Evolutionary conservation across 1,284 basidiomycete genomes (phyloP).

Genomic region (Irpex sp.): DNA sequence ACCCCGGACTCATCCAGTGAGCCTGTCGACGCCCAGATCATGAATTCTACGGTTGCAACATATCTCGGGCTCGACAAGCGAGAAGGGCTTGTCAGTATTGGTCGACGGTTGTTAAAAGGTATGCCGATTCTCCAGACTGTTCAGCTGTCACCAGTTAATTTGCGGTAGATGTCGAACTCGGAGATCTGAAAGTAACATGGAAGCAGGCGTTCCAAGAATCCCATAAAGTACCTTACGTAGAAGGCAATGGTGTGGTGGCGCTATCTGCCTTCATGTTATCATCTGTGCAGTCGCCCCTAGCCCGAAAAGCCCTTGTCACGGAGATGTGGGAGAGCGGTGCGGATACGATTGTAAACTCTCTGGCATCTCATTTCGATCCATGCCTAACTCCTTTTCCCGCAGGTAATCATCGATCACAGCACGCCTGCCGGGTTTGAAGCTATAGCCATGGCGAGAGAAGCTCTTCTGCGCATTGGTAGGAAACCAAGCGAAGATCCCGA

Average conservation of each 20-base stretch:
- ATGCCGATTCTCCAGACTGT: not conserved
- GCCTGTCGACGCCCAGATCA: constrained; percentile 35
- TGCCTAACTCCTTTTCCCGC: constrained; percentile 10
- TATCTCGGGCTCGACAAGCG: constrained; percentile 74
- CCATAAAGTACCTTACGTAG: constrained; percentile 32
- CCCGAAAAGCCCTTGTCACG: constrained; percentile 68
- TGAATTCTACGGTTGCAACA: constrained; percentile 48
- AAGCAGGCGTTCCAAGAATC: constrained; percentile 51
- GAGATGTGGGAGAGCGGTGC: constrained; percentile 92
- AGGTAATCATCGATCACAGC: constrained; percentile 88
- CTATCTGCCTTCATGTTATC: constrained; percentile 86
- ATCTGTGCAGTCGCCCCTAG: constrained; percentile 57
- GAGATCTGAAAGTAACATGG: constrained; percentile 46
- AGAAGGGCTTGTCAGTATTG: constrained; percentile 62
- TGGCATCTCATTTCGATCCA: constrained; percentile 1
- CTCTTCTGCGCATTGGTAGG: constrained; percentile 67
- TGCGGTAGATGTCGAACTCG: constrained; percentile 42
- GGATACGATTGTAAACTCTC: constrained; percentile 61
- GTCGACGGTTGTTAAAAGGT: constrained; percentile 60
- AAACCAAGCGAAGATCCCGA: constrained; percentile 50
- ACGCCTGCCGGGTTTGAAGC: constrained; percentile 75
- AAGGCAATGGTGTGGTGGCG: constrained; percentile 59
- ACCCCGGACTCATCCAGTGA: constrained; percentile 16
- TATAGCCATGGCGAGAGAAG: constrained; percentile 81
- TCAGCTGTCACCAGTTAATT: not conserved